These are phyloP conservation scores for Bruguiera hainesii DNA, from an alignment of 441 rosid genomes.

Conservation along the genomic window DNA sequence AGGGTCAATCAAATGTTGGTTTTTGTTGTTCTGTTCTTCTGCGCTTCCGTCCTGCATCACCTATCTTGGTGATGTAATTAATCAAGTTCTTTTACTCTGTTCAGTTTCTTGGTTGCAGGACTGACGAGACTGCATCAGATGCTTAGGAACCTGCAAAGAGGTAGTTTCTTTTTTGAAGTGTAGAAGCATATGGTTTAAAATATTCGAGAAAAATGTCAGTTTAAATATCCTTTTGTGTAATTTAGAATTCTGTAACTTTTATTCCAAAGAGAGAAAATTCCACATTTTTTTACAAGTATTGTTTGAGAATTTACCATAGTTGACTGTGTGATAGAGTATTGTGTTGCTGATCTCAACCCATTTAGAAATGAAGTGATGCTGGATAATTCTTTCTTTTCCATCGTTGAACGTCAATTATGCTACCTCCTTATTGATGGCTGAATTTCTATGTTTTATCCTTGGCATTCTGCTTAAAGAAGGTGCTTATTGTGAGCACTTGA, in stretches of 20 bases:
- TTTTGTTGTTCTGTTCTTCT: too few species aligned
- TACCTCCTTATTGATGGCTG: background rate
- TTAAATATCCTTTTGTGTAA: background rate
- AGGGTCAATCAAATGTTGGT: too few species aligned
- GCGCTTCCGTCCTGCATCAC: too few species aligned
- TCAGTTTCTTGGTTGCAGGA: conserved; percentile 16
- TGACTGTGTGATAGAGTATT: background rate
- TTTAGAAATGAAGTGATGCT: background rate
- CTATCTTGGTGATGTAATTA: background rate
- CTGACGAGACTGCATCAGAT: conserved; percentile 1
- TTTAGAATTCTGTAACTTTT: conserved; percentile 11
- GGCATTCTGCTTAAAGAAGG: too few species aligned
- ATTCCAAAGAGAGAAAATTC: conserved; percentile 9
- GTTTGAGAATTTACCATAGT: background rate
- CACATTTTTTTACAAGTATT: background rate
- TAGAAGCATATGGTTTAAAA: conserved; percentile 3
- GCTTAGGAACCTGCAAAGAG: background rate
- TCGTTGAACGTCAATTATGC: background rate
- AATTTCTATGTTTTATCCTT: background rate
- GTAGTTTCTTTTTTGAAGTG: conserved; percentile 5
- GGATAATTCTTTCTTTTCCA: background rate
- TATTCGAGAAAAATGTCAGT: conserved; percentile 7
- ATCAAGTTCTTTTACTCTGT: background rate
- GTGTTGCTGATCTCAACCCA: background rate
- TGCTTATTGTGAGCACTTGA: too few species aligned